Base-by-base conservation (phyloP, 2,329 filamentous ascomycete species). In the Colletotrichum australisinense region DNA sequence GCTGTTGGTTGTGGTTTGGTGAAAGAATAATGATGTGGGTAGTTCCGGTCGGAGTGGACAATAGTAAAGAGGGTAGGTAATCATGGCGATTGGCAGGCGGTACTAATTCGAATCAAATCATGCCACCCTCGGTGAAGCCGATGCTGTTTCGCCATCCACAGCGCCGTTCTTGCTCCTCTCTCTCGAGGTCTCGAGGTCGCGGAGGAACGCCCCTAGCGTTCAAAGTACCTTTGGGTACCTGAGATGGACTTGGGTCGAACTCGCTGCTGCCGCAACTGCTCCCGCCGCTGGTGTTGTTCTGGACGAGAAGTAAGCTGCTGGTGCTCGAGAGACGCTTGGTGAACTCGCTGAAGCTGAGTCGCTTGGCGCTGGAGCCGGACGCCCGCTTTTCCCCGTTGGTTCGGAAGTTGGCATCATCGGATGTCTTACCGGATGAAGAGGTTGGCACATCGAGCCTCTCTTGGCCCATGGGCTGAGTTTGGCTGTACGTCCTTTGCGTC, bases 341-440 rank as follows among this genome's bases (percentile, higher is more conserved):
- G 75, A 91, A 90, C 67, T 92, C 90, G 76, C 86, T 88, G 76
- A 92, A 90, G 82, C 88, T 91, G 68, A 90, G 85, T 73, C 88
- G 85, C 82, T 91, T 91, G 59, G 83, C 82, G 78, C 87, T 90
- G 12, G 87, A 88, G 53, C 83, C 83, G 32, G 89, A 91, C 60
- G 85, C 83, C 38, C 88, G 86, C 75, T 89, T 88, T 67, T 88
- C 86, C 60, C 78, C 78, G 67, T 77, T 78, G 57, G 80, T 73
- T 66, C 78, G 79, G 67, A 78, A 77, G 42, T 75, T 76, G 30
- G 75, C 75, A 55, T 86, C 83, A 57, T 85, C 84, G 9, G 78
- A 75, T 35, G 76, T 76, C 58, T 79, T 83, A 46, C 73, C 76
- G 49, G 78, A 66, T 32, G 78, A 70, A 57, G 76, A 75, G 30